Percentiles rank a stretch among this genome's conserved stretches.
These are phyloP conservation scores for Sphaceloma murrayae DNA, from an alignment of 2,329 filamentous ascomycete genomes.

Conservation along the genomic window DNA sequence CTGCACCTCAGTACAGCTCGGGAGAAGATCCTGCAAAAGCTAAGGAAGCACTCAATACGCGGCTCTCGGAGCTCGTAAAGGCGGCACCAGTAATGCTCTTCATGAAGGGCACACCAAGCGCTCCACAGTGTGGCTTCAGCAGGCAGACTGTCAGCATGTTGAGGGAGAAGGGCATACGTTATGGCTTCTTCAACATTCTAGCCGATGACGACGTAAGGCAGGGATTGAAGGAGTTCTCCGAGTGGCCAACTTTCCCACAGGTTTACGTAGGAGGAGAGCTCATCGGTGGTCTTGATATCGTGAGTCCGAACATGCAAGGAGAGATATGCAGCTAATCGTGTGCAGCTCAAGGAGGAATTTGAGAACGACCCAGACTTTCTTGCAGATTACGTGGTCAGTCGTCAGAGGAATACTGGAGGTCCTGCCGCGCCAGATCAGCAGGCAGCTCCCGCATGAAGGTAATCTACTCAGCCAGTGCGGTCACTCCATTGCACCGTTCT, in stretches of 20 bases:
- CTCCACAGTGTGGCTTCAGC: constrained; percentile 86
- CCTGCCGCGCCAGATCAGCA: constrained; percentile 22
- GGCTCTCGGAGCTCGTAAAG: constrained; percentile 77
- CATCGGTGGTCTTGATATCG: constrained; percentile 90
- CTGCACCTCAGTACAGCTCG: constrained; percentile 39
- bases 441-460: constrained; percentile 19
- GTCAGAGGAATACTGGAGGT: constrained; percentile 23
- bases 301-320: constrained; percentile 42
- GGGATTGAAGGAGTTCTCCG: constrained; percentile 92
- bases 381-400: constrained; percentile 52
- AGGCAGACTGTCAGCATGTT: constrained; percentile 78
- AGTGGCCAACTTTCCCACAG: constrained; percentile 97
- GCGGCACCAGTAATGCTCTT: constrained; percentile 97
- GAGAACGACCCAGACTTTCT: constrained; percentile 76
- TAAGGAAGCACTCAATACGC: constrained; percentile 77
- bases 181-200: constrained; percentile 98
- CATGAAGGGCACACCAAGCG: constrained; percentile 90
- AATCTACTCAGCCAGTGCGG: not conserved
- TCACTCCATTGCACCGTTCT: not conserved
- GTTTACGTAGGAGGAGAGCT: constrained; percentile 86
- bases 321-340: constrained; percentile 22
- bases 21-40: constrained; percentile 34
- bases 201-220: constrained; percentile 96
- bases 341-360: constrained; percentile 85
- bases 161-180: constrained; percentile 82